These are phyloP conservation scores for Tolypocladium ovalisporum DNA, from an alignment of 2,329 filamentous ascomycete species.

Conservation along the genomic window DNA sequence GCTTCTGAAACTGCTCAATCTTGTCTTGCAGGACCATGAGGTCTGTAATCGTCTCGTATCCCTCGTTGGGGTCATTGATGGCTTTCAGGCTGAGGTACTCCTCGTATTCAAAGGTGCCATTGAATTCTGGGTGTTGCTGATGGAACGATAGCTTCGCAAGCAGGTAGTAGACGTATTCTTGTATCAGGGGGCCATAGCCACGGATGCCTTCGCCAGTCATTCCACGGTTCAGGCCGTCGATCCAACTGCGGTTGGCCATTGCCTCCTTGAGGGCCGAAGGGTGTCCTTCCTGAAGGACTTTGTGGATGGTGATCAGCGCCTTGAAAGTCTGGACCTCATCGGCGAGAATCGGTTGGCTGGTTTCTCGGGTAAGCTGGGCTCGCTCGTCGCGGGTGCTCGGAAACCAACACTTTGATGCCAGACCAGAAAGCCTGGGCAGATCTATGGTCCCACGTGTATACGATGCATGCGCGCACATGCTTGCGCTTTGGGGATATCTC, in stretches of 20 bases:
- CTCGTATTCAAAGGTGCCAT: constrained; percentile 97
- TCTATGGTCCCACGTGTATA: constrained; percentile 99
- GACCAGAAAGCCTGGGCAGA: constrained; percentile 92
- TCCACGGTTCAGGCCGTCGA: constrained; percentile 82
- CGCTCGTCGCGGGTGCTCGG: neutral
- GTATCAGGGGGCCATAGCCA: constrained; percentile 84
- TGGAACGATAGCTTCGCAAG: constrained; percentile 95
- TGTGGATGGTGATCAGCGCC: constrained; percentile 92
- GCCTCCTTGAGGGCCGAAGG: constrained; percentile 80
- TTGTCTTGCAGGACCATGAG: constrained; percentile 95
- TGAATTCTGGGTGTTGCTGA: constrained; percentile 93
- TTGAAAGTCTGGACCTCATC: constrained; percentile 99
- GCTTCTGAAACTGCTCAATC: constrained; percentile 96
- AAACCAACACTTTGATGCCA: constrained; percentile 89
- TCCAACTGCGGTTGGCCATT: constrained; percentile 78
- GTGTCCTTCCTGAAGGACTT: constrained; percentile 94
- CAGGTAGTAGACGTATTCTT: constrained; percentile 94
- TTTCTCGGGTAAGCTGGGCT: constrained; percentile 3
- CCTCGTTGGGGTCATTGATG: constrained; percentile 97
- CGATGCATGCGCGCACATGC: constrained; percentile 95
- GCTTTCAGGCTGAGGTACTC: constrained; percentile 97
- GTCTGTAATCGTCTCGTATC: constrained; percentile 92
- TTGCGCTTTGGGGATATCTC: constrained; percentile 66
- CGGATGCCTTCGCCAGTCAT: constrained; percentile 74
- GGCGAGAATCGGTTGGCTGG: constrained; percentile 88